Conservation (phyloP, 2,329 filamentous ascomycete genomes). For the Sarocladium strictum region DNA sequence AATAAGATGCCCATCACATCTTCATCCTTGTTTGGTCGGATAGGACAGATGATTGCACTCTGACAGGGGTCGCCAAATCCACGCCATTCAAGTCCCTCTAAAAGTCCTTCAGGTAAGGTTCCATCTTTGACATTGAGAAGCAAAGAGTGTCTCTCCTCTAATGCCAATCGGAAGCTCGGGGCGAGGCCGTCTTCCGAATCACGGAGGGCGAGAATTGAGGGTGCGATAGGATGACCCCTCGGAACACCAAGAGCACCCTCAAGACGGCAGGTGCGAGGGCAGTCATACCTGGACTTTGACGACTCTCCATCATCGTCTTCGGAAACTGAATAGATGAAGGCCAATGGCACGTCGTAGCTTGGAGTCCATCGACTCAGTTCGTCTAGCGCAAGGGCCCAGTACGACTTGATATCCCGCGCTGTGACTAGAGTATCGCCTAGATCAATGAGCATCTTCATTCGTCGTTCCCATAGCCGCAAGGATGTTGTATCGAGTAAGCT, state of each 20-base stretch:
- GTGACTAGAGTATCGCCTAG: constrained; percentile 39
- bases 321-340: constrained; percentile 44
- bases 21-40: constrained; percentile 61
- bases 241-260: constrained; percentile 42
- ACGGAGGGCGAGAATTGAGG: constrained; percentile 28
- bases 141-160: constrained; percentile 31
- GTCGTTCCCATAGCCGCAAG: constrained; percentile 40
- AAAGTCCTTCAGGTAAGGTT: constrained; percentile 50
- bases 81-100: constrained; percentile 54
- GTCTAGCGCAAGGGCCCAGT: constrained; percentile 40
- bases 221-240: constrained; percentile 34
- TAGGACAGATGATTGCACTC: constrained; percentile 63
- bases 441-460: constrained; percentile 42
- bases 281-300: constrained; percentile 21
- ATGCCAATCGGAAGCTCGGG: constrained; percentile 31
- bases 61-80: constrained; percentile 60
- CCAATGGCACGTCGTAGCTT: constrained; percentile 43
- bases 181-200: constrained; percentile 31
- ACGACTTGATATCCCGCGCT: constrained; percentile 37
- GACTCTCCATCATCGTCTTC: constrained; percentile 27
- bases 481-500: constrained; percentile 41
- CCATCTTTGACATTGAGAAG: constrained; percentile 38
- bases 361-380: constrained; percentile 37
- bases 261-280: constrained; percentile 31
- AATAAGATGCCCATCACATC: constrained; percentile 62